Base-by-base conservation (phyloP, 345 rosid genomes). In the Fremontodendron californicum region DNA sequence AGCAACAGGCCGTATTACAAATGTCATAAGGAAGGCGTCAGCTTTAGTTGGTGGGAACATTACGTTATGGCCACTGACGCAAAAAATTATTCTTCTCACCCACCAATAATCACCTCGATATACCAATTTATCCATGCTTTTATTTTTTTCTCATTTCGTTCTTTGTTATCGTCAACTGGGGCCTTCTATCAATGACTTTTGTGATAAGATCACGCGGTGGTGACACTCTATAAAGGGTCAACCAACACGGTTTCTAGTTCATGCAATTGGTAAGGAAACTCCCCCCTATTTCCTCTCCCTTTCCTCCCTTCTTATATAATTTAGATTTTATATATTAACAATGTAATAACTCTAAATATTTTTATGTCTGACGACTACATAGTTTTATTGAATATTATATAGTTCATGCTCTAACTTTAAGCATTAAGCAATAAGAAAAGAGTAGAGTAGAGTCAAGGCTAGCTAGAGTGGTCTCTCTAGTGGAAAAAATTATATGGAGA, bases 31-130 rank as follows among this genome's bases (percentile, higher is more conserved):
- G 6, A 45, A 54, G 70, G 71, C 75, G 78, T 77, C 80, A 57
- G 63, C 52, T 54, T 31, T 42, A 19, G 27, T 77, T 39, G 69
- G 73, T 76, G 33, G 76, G 25, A 23, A 29, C 67, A 61, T 76
- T 57, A 69, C 65, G 81, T 51, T 70, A 29, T 62, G 48, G 51
- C 51, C 79, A n/a, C 12, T 80, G 79, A 75, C 68, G 76, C 54
- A 39, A 39, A 23, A 25, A 79, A 75, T 35, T 55, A 69, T 61
- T 79, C 55, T 25, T 35, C 0, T 37, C 31, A 57, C 78, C 57
- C 11, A 31, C 77, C 39, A 4, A 71, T 15, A 48, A n/a, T 48
- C 27, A 43, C 39, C 1, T 13, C 27, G 6, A 5, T 11, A 3
- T 9, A 37, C 68, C 1, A 12, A 16, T n/a, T 45, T 73, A 11